Conservation (phyloP, 2,329 filamentous ascomycete species). For the Sclerotinia minor region DNA sequence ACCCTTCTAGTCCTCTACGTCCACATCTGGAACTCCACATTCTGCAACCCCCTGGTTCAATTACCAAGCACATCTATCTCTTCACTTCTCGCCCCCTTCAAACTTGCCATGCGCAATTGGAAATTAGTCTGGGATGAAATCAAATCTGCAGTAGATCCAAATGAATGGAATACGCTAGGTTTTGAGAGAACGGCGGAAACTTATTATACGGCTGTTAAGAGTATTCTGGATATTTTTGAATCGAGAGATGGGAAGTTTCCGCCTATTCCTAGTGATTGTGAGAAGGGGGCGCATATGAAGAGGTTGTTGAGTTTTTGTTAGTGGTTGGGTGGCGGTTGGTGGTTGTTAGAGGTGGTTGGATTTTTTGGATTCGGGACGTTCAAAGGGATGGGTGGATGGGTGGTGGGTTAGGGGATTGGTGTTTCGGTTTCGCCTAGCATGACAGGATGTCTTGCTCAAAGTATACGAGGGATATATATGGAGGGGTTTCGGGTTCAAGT, state of each 20-base stretch:
- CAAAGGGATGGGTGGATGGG: no score
- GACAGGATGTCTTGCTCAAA: neutral
- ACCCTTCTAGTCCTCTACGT: slow-evolving; percentile 38
- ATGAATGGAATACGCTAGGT: slow-evolving; percentile 38
- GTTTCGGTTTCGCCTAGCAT: neutral
- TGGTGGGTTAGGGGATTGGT: neutral
- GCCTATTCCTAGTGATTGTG: slow-evolving; percentile 38
- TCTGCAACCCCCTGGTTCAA: slow-evolving; percentile 34
- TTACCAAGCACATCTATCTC: slow-evolving; percentile 30
- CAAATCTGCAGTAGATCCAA: slow-evolving; percentile 25
- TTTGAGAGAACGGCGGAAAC: slow-evolving; percentile 40
- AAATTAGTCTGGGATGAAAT: slow-evolving; percentile 39
- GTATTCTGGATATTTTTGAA: slow-evolving; percentile 35
- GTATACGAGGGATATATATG: neutral
- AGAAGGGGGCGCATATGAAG: slow-evolving; percentile 39
- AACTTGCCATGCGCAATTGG: slow-evolving; percentile 38
- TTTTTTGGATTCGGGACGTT: neutral
- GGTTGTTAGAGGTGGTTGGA: no score
- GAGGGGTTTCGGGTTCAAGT: neutral
- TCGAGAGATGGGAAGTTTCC: slow-evolving; percentile 33
- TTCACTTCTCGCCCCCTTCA: slow-evolving; percentile 34
- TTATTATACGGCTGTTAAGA: slow-evolving; percentile 36
- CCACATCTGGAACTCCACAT: slow-evolving; percentile 37
- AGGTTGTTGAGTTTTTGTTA: slow-evolving; percentile 34
- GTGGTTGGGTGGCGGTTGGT: no score